Evolutionary conservation across 192 early-diverging fungal genomes (phyloP), one percentile per base, ranked within the genome.

Genomic region (Diversispora epigaea): DNA sequence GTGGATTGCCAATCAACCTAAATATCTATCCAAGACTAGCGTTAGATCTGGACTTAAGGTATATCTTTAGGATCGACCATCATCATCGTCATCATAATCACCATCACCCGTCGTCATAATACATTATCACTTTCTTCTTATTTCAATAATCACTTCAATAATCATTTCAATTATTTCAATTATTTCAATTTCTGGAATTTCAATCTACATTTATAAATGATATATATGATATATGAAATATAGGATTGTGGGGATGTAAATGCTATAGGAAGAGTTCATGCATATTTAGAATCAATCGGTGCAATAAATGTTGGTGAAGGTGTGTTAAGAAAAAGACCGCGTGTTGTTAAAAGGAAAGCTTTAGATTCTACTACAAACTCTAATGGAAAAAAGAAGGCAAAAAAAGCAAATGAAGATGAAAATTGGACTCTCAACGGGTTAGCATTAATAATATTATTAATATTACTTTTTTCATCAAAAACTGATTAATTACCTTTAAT

Each of bases 201-300:
- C 12, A 41, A n/a, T 5, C 19, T 44, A 9, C 14, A 19, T 45
- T 56, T 50, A 32, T 77, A 14, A 43, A 15, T 19, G 63, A 56
- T n/a, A 15, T 21, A 41, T n/a, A 39, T 77, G 19, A 73, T 52
- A 75, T 32, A 73, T 19, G 14, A 56, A 3, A 45, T 22, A 49
- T 21, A 77, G 39, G 91, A 94, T 79, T 94, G 93, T 75, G 93
- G 94, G 25, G 96, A 98, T 68, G 96, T 98, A 21, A 95, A 98
- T 77, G 95, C 95, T 6, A 95, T 98, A 25, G 88, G 91, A 2
- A 82, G 96, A 4, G 90, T 98, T 43, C 94, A 96, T 76, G 70
- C 85, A 17, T 98, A 91, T 82, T 82, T 98, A 22, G 96, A 98
- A 72, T 77, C 68, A 11, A 80, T 89, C 39, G 89, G 90, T 9